Base-by-base conservation (phyloP, 1,284 basidiomycete species). In the Kwoniella shivajii region DNA sequence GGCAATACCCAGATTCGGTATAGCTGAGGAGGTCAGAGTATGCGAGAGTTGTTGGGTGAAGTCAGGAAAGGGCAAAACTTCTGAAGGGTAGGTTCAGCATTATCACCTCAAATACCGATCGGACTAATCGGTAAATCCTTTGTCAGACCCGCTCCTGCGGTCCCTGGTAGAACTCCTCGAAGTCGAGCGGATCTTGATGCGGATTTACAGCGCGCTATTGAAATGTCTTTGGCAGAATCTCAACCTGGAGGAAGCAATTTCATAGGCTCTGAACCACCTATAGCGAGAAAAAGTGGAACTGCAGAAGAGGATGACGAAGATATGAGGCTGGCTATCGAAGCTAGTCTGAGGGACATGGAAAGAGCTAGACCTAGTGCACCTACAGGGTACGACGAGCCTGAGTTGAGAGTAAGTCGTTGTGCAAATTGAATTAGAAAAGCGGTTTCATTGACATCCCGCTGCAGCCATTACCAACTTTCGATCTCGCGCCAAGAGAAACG, bases 241-340 rank as follows among this genome's bases (percentile, higher is more conserved):
- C 84, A 85, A 29, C 81, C 60, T 26, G 70, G 66, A n/a, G 62
- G 66, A 82, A 56, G 78, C 79, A 51, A 48, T 6, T 57, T 60
- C 13, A 54, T 66, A 14, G 64, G 66, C 6, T 88, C 88, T 1
- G 88, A 92, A 68, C 89, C 89, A 2, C 90, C 90, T 1, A 67
- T 88, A 20, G 69, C 74, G 7, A 63, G 69, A 36, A 75, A 74
- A 37, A 60, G 69, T 2, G 64, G 75, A 41, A 73, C 66, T 47
- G 78, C 85, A 13, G 91, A 92, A 22, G 92, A 94, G 44, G 89
- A 97, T 22, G 95, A 99, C 73, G 89, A 91, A 10, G 92, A 99
- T 64, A 81, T 99, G 22, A 86, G 84, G 52, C 90, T 95, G 13
- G 96, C 96, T 0, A 99, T 99, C 57, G 94, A 97, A 70, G 96